Percentiles rank a stretch among this genome's conserved stretches.
Evolutionary conservation across 352 stramenopile genomes (phyloP).

Genomic region (Aphanomyces euteiches): DNA sequence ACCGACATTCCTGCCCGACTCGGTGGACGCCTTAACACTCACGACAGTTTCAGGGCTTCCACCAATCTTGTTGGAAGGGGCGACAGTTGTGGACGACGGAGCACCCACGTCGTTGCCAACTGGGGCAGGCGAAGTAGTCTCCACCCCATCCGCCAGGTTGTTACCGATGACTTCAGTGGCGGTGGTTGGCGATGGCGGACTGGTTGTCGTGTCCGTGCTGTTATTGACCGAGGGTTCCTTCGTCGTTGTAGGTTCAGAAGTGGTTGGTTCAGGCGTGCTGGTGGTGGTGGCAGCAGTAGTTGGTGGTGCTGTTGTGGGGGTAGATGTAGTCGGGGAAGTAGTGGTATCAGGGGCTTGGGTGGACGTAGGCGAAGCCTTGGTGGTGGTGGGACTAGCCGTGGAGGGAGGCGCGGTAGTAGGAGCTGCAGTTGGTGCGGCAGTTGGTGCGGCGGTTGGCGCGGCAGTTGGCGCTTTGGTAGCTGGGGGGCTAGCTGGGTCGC

Average conservation of each 20-base stretch:
- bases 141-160: background rate
- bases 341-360: slow-evolving; percentile 27
- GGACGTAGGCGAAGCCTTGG: slow-evolving; percentile 11
- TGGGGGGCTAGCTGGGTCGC: slow-evolving; percentile 3
- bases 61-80: background rate
- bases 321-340: slow-evolving; percentile 7
- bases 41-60: background rate
- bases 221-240: background rate
- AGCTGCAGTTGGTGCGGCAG: slow-evolving; percentile 7
- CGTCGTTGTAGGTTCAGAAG: slow-evolving; percentile 28
- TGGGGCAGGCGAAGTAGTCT: background rate
- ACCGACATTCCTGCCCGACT: background rate
- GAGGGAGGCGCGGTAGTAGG: background rate
- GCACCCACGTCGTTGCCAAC: background rate
- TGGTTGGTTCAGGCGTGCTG: slow-evolving; percentile 29
- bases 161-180: background rate
- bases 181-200: background rate
- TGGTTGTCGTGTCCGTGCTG: slow-evolving; percentile 7
- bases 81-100: background rate
- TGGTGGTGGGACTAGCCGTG: slow-evolving; percentile 16
- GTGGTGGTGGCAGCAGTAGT: background rate
- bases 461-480: slow-evolving; percentile 13
- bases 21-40: background rate
- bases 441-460: slow-evolving; percentile 18
- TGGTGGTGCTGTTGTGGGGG: background rate